Conservation (phyloP, 208 protist genomes). For the Acanthamoeba royreba region DNA sequence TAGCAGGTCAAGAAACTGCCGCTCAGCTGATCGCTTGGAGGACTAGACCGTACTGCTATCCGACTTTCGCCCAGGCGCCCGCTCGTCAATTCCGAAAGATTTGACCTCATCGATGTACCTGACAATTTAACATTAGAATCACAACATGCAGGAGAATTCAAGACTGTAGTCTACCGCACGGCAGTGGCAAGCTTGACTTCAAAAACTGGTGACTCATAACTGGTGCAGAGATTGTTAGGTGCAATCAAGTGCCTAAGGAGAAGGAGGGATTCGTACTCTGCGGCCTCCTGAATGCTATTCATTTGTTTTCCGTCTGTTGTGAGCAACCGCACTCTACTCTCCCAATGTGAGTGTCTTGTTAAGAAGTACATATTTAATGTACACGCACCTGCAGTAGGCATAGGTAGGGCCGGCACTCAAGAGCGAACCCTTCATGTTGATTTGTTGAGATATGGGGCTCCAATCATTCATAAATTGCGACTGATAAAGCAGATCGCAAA, state of each 20-base stretch:
- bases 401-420: not conserved
- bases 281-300: not conserved
- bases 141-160: too few relatives aligned
- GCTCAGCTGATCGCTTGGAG: not conserved
- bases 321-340: not conserved
- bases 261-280: not conserved
- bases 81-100: not conserved
- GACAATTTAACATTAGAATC: too few relatives aligned
- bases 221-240: too few relatives aligned
- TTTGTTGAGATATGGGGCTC: not conserved
- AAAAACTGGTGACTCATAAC: too few relatives aligned
- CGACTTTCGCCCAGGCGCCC: not conserved
- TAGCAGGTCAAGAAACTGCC: not conserved
- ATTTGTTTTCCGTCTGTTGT: not conserved
- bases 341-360: not conserved
- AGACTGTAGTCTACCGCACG: too few relatives aligned
- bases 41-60: not conserved
- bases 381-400: not conserved
- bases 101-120: not conserved
- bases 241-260: too few relatives aligned
- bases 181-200: too few relatives aligned
- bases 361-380: not conserved
- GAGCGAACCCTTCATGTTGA: not conserved
- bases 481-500: not conserved
- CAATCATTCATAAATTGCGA: not conserved